Conservation (phyloP, 1,139 yeast species). For the Keqinozyma sinolaborantium region DNA sequence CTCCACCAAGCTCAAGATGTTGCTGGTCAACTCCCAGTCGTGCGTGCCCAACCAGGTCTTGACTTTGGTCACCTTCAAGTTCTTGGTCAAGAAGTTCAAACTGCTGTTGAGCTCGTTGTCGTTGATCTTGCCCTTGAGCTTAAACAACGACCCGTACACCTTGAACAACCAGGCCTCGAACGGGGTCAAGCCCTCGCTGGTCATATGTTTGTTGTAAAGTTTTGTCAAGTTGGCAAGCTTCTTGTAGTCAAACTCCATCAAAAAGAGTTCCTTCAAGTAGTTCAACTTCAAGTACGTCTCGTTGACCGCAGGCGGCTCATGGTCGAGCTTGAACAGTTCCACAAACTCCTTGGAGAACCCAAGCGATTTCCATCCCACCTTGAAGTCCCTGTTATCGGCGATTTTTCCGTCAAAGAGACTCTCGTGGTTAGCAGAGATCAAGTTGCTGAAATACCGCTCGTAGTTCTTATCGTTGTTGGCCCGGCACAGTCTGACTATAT, state of each 20-base stretch:
- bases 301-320: conserved; percentile 9
- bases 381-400: conserved; percentile 48
- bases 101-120: conserved; percentile 23
- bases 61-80: conserved; percentile 25
- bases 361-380: conserved; percentile 42
- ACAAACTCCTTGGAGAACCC: conserved; percentile 11
- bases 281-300: conserved; percentile 16
- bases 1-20: conserved; percentile 21
- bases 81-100: conserved; percentile 27
- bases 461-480: conserved; percentile 33
- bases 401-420: conserved; percentile 10
- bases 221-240: conserved; percentile 15
- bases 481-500: conserved; percentile 33
- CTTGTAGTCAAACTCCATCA: conserved; percentile 14
- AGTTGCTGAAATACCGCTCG: conserved; percentile 21
- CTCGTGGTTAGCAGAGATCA: conserved; percentile 5
- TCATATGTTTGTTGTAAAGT: conserved; percentile 22
- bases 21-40: conserved; percentile 19
- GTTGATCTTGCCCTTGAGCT: conserved; percentile 14
- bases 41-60: conserved; percentile 5
- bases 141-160: conserved; percentile 21
- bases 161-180: conserved; percentile 23
- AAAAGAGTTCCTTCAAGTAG: conserved; percentile 22
- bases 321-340: conserved; percentile 7
- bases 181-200: conserved; percentile 12